These are phyloP conservation scores for Solanum corneliomulleri DNA, from an alignment of 257 asterid species.

Conservation along the genomic window DNA sequence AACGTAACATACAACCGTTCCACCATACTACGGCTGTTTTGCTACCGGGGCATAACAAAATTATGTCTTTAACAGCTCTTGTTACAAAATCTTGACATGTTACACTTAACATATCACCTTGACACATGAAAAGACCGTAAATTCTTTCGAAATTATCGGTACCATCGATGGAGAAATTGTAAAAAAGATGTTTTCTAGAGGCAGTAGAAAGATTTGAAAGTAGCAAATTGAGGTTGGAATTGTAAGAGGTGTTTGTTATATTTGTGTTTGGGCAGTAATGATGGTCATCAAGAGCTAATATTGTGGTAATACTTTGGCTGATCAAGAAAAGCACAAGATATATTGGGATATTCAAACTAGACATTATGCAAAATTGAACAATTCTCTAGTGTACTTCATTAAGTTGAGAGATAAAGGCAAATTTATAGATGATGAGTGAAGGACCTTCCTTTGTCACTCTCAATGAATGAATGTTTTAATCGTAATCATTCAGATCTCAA, in stretches of 20 bases:
- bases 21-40: not conserved
- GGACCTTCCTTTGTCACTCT: too few relatives aligned
- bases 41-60: not conserved
- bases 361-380: not conserved
- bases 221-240: not conserved
- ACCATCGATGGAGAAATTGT: not conserved
- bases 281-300: not conserved
- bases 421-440: not conserved
- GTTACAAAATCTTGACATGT: not conserved
- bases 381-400: not conserved
- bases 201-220: not conserved
- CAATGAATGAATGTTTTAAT: not conserved
- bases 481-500: too few relatives aligned
- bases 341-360: not conserved
- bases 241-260: not conserved
- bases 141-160: not conserved
- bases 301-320: not conserved
- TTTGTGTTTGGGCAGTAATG: not conserved
- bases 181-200: not conserved
- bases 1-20: not conserved
- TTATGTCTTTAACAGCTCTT: not conserved
- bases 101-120: not conserved
- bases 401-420: not conserved
- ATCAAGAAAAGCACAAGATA: not conserved
- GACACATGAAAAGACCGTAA: conserved; percentile 1